Base-by-base conservation (phyloP, 2,329 filamentous ascomycete genomes). In the Macrophomina pseudophaseolina region DNA sequence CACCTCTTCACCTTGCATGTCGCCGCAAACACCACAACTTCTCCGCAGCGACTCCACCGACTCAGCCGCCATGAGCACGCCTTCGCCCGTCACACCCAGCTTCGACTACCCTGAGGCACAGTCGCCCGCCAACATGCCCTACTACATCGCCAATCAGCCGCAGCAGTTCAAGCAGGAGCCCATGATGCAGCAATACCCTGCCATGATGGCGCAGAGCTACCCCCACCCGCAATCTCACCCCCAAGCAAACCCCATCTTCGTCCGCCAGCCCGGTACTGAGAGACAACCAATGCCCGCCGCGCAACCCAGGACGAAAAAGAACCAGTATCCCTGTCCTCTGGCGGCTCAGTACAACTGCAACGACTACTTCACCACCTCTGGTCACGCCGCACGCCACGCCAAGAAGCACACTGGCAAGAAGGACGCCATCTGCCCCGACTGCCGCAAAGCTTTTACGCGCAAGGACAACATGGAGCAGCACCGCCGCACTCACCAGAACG, bases 401-500 rank as follows among this genome's bases (percentile, higher is more conserved):
- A 93, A 93, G 78, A 93, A 93, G 74, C 91, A 94, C 81, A 92
- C 90, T 1, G 90, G 90, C 58, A 91, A 92, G 79, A 94, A 94
- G 81, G 88, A 88, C 14, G 90, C 92, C 28, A 86, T 88, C 38
- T 91, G 85, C 73, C 80, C 84, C 0, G 90, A 90, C 68, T 94
- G 91, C 81, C 86, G 87, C 77, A 93, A 93, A 80, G 91, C 90
- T 73, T 94, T 94, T 72, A 93, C 90, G 11, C 89, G 91, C 70
- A 89, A 90, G 72, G 91, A 94, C 83, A 94, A 94, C 82, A 94
- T 94, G 91, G 92, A 93, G 83, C 91, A 93, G 80, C 91, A 94
- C 73, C 85, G 92, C 35, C 87, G 91, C 72, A 93, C 91, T 0
- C 91, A 94, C 76, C 90, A 87, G 69, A 83, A 79, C 68, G 82